Percentiles rank a stretch among this genome's conserved stretches.
Conservation (phyloP, 1,284 basidiomycete species). For the Ustilago loliicola region DNA sequence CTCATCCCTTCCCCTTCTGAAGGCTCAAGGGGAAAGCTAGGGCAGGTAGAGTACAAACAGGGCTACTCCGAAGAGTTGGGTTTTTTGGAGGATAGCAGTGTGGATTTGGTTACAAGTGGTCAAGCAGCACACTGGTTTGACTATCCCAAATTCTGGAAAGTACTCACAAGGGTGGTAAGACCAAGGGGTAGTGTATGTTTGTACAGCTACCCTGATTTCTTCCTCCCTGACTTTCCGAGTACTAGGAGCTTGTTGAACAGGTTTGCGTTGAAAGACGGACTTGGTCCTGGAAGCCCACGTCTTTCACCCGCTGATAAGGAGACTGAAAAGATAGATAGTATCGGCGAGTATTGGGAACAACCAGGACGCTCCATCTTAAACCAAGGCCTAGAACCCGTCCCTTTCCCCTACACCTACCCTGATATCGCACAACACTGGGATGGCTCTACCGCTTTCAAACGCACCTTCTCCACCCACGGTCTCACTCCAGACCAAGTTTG, state of each 20-base stretch:
- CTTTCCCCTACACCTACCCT: constrained; percentile 74
- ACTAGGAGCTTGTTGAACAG: constrained; percentile 76
- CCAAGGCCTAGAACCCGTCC: constrained; percentile 78
- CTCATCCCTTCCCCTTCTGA: constrained; percentile 28
- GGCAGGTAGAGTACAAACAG: constrained; percentile 72
- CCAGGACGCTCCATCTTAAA: constrained; percentile 84
- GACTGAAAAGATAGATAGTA: constrained; percentile 69
- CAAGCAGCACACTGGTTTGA: constrained; percentile 91
- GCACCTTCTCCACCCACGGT: constrained; percentile 37
- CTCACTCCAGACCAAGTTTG: constrained; percentile 28
- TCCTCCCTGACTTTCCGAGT: constrained; percentile 76
- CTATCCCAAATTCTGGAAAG: constrained; percentile 79
- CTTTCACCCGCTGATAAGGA: background rate
- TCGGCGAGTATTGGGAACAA: constrained; percentile 83
- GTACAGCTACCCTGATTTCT: constrained; percentile 85
- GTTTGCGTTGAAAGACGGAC: constrained; percentile 73
- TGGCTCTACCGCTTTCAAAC: constrained; percentile 12
- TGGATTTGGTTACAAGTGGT: constrained; percentile 82
- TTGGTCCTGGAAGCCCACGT: background rate
- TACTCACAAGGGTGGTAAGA: constrained; percentile 77
- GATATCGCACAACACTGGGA: constrained; percentile 70
- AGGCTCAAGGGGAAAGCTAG: constrained; percentile 69
- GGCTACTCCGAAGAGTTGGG: constrained; percentile 76
- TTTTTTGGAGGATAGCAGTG: constrained; percentile 75
- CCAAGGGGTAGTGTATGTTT: constrained; percentile 81